A percentile compares a stretch with the other conserved stretches of the same genome.
Conservation (phyloP, 1,284 basidiomycete species). For the Athelia sp. region DNA sequence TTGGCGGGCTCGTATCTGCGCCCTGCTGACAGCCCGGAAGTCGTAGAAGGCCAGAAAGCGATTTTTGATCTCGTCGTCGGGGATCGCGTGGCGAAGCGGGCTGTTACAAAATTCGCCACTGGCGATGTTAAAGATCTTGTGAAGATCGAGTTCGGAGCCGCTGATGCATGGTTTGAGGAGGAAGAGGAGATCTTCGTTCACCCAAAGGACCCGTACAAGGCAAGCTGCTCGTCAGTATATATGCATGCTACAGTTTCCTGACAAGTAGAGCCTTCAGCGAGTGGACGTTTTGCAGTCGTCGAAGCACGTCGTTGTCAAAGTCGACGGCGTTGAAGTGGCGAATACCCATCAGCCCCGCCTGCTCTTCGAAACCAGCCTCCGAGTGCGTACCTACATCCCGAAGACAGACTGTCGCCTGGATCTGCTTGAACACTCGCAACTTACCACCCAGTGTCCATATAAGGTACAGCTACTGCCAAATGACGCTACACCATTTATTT, state of each 20-base stretch:
- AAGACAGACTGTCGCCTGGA: slow-evolving; percentile 50
- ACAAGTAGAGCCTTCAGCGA: slow-evolving; percentile 39
- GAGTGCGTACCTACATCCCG: slow-evolving; percentile 56
- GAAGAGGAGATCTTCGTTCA: slow-evolving; percentile 58
- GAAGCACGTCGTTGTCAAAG: slow-evolving; percentile 52
- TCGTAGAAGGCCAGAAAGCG: slow-evolving; percentile 20
- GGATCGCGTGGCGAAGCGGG: slow-evolving; percentile 29
- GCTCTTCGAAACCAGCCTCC: slow-evolving; percentile 54
- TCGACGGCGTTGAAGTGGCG: slow-evolving; percentile 58
- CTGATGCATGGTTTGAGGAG: slow-evolving; percentile 67
- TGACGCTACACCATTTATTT: neutral
- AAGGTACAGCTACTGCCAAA: slow-evolving; percentile 37
- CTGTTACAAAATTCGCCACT: slow-evolving; percentile 36
- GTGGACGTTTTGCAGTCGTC: slow-evolving; percentile 58
- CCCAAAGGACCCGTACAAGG: slow-evolving; percentile 68
- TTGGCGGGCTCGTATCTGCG: slow-evolving; percentile 31
- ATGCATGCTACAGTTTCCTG: neutral
- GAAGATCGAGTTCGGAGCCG: slow-evolving; percentile 42
- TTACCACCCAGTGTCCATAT: slow-evolving; percentile 53
- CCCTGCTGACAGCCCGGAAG: slow-evolving; percentile 21
- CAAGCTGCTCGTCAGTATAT: slow-evolving; percentile 17
- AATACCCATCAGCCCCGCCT: slow-evolving; percentile 50
- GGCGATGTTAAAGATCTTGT: slow-evolving; percentile 43
- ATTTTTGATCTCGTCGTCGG: slow-evolving; percentile 46
- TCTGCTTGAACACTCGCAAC: slow-evolving; percentile 41